Conservation (phyloP, 1,284 basidiomycete genomes). For the Thecaphora thlaspeos region DNA sequence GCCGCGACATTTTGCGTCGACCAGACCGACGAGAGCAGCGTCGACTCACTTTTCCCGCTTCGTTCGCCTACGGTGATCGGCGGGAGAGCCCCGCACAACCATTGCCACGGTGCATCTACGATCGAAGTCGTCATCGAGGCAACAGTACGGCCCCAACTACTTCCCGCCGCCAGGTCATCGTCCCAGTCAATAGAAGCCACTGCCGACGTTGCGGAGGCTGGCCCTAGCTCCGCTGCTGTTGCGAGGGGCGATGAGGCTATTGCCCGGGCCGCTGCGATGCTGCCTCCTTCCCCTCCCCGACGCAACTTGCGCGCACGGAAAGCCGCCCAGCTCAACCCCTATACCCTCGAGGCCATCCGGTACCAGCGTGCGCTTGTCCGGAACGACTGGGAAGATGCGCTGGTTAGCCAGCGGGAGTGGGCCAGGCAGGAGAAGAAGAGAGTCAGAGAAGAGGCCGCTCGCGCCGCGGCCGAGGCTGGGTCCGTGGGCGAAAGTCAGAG, state of each 20-base stretch:
- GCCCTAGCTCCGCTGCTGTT: too few relatives aligned
- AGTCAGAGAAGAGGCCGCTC: constrained; percentile 23
- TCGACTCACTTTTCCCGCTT: too few relatives aligned
- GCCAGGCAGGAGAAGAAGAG: constrained; percentile 32
- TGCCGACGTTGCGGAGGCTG: too few relatives aligned
- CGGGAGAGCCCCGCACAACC: too few relatives aligned
- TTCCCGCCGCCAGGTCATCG: too few relatives aligned
- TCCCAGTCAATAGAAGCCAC: too few relatives aligned
- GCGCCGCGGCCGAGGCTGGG: constrained; percentile 5
- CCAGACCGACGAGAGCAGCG: too few relatives aligned
- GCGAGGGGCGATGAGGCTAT: constrained; percentile 20
- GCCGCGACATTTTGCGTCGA: too few relatives aligned
- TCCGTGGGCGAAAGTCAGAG: constrained; percentile 17
- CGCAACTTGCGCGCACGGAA: constrained; percentile 54
- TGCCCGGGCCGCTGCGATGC: constrained; percentile 21
- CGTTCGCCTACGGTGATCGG: too few relatives aligned
- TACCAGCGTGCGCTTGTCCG: constrained; percentile 56
- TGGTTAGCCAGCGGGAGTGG: constrained; percentile 54
- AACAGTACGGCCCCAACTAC: too few relatives aligned
- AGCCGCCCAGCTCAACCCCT: constrained; percentile 58
- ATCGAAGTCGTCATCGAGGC: too few relatives aligned
- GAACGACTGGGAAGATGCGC: constrained; percentile 59
- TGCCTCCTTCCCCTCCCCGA: constrained; percentile 28
- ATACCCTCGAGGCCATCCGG: constrained; percentile 54
- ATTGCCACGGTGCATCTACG: too few relatives aligned